These are phyloP conservation scores for Flaveria linearis DNA, from an alignment of 129 eudicot species.

Conservation along the genomic window DNA sequence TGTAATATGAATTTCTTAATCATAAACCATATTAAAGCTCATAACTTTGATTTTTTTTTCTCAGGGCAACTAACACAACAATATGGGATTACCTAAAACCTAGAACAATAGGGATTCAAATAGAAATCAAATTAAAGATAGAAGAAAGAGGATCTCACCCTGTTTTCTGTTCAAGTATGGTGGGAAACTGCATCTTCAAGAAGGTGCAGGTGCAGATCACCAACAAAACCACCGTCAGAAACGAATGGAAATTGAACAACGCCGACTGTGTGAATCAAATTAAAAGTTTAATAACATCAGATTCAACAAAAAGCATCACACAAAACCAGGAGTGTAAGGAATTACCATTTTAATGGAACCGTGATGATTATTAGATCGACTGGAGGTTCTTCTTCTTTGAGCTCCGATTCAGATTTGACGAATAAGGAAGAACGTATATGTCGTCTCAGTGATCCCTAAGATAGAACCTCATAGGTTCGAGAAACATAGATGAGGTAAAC, in stretches of 20 bases:
- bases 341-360: conserved; percentile 38
- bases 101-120: conserved; percentile 15
- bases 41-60: neutral
- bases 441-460: neutral
- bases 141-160: conserved; percentile 46
- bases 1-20: neutral
- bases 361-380: conserved; percentile 5
- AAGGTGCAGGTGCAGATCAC: conserved; percentile 92
- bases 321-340: neutral
- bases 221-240: conserved; percentile 83
- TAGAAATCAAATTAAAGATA: neutral
- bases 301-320: neutral
- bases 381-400: conserved; percentile 27
- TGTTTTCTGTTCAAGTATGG: conserved; percentile 89
- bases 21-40: neutral
- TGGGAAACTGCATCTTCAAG: conserved; percentile 92
- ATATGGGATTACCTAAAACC: conserved; percentile 8
- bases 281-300: neutral
- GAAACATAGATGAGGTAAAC: too few species aligned
- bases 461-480: too few species aligned
- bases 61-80: neutral
- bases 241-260: conserved; percentile 89
- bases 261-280: conserved; percentile 59
- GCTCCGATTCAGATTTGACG: conserved; percentile 30
- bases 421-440: neutral